Evolutionary conservation across 495 filamentous ascomycete genomes (phyloP).

Genomic region (Cryomyces minteri): DNA sequence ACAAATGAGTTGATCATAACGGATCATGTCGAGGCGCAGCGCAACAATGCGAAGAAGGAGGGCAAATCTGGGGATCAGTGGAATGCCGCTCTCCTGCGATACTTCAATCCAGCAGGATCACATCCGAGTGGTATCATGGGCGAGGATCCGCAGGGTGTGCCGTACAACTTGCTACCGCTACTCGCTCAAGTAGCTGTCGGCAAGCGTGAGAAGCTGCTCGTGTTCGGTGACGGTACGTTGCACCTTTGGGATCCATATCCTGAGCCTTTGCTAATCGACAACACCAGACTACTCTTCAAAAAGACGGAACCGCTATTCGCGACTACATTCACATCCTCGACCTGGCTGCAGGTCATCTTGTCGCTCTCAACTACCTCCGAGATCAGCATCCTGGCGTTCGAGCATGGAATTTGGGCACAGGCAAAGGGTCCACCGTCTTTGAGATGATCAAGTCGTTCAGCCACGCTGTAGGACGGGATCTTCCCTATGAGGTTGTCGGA

Average conservation of each 20-base stretch:
- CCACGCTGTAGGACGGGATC: slow-evolving; percentile 60
- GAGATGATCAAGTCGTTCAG: slow-evolving; percentile 96
- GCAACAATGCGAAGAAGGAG: slow-evolving; percentile 63
- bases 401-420: slow-evolving; percentile 94
- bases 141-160: slow-evolving; percentile 88
- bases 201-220: slow-evolving; percentile 81
- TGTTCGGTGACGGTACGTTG: slow-evolving; percentile 73
- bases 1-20: slow-evolving; percentile 80
- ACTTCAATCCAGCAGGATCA: slow-evolving; percentile 93
- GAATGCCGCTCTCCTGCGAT: slow-evolving; percentile 86
- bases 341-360: slow-evolving; percentile 73
- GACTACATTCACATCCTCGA: slow-evolving; percentile 78
- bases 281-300: slow-evolving; percentile 66
- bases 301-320: slow-evolving; percentile 55
- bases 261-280: not conserved
- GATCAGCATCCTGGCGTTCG: slow-evolving; percentile 78
- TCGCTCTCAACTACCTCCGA: slow-evolving; percentile 82
- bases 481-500: slow-evolving; percentile 72
- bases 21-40: slow-evolving; percentile 75
- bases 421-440: slow-evolving; percentile 83
- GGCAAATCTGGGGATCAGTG: slow-evolving; percentile 62
- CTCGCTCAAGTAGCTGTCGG: slow-evolving; percentile 92
- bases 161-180: slow-evolving; percentile 87
- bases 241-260: not conserved
- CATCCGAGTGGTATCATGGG: slow-evolving; percentile 97